These are phyloP conservation scores for Vigna angularis DNA, from an alignment of 306 rosid species.

Conservation along the genomic window DNA sequence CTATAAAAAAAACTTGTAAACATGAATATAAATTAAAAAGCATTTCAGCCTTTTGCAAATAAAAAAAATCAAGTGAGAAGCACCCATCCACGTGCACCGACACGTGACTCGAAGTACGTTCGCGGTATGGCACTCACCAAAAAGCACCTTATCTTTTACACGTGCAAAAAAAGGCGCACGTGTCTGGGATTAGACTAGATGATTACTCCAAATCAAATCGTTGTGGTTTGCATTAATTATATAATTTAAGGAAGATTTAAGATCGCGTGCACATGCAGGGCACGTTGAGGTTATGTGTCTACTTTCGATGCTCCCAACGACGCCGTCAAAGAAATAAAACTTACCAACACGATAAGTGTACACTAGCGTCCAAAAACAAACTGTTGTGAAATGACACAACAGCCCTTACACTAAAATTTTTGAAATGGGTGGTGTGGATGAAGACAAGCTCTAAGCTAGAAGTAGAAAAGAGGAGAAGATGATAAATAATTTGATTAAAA, in stretches of 20 bases:
- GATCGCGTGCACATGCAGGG: slow-evolving; percentile 52
- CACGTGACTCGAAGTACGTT: slow-evolving; percentile 63
- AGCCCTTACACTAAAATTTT: background rate
- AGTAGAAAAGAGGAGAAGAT: too few species aligned
- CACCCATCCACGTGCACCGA: slow-evolving; percentile 49
- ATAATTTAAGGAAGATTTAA: slow-evolving; percentile 15
- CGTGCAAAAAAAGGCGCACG: slow-evolving; percentile 39
- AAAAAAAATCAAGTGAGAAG: background rate
- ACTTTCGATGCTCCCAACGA: slow-evolving; percentile 37
- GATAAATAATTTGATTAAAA: too few species aligned
- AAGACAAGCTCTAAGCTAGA: background rate
- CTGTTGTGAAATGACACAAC: background rate
- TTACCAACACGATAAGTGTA: background rate
- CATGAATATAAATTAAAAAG: slow-evolving; percentile 3
- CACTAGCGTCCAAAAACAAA: slow-evolving; percentile 11
- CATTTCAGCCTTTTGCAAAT: slow-evolving; percentile 19
- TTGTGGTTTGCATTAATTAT: slow-evolving; percentile 11
- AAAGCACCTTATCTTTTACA: slow-evolving; percentile 34
- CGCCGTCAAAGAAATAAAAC: slow-evolving; percentile 28
- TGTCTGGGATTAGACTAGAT: slow-evolving; percentile 37
- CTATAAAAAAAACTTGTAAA: background rate
- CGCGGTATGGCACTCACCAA: slow-evolving; percentile 47
- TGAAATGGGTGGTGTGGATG: background rate
- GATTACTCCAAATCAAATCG: slow-evolving; percentile 37
- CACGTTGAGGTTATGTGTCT: slow-evolving; percentile 44